Base-by-base conservation (phyloP, 108 stramenopile species). In the Skeletonema potamos region DNA sequence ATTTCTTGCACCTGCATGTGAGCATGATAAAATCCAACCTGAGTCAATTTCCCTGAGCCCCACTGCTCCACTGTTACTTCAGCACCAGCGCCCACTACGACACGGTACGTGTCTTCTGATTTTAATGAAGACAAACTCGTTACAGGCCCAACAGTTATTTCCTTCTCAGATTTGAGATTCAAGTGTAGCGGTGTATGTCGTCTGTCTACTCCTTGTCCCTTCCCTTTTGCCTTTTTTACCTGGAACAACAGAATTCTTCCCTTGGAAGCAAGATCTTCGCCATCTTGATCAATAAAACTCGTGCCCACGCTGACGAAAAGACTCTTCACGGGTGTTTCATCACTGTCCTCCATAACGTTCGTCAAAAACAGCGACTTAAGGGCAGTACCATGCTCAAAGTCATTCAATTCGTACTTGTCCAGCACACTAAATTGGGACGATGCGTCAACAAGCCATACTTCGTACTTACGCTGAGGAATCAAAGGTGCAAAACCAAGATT, bases 1-100 rank as follows among this genome's bases (percentile, higher is more conserved):
- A 92, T 91, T 66, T 91, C 80, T 58, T 83, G 80, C 44, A 96
- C 74, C 43, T 92, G 90, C 94, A 92, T 92, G 20, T 89, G 90
- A 12, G 90, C 92, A 36, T 92, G 88, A 63, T 90, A 96, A 64
- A 96, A 96, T 15, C 94, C 94, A 60, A 96, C 92, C 79, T 96
- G 94, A 0, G 88, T 89, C 56, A 96, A 79, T 55, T 89, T 92
- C 27, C 72, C 86, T 30, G 67, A 80, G 9, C 90, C 89, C 94
- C 92, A 96, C 61, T 92, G 90, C 59, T 96, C 94, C n/a, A 96
- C 79, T 55, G 91, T 92, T 15, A 96, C 79, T 70, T 95, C 92
- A 6, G 94, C 87, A 58, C 94, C 92, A 54, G 94, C 89, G 34
- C 89, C 88, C 62, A 95, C 82, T 13, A 95, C 81, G 22, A 95